phyloP scores from a whole-genome alignment of 208 protist species.

The Leptomonas pyrrhocoris region DNA sequence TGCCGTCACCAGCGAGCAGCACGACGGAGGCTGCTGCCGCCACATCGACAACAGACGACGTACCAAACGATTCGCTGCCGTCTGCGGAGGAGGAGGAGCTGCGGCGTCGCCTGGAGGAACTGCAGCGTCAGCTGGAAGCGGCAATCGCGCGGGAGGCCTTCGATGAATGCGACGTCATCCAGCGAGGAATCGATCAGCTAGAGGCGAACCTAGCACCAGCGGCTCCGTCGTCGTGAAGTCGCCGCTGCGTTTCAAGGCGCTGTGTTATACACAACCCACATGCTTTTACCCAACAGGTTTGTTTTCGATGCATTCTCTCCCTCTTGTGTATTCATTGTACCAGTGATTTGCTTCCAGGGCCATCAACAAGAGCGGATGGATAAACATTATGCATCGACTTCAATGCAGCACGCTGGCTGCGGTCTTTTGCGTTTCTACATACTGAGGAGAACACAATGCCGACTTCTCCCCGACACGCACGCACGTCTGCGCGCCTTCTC shows the following conservation, averaged over 20 bases:
- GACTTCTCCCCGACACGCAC: no score
- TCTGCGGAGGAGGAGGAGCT: neutral
- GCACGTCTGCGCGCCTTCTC: no score
- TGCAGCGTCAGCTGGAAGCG: conserved; percentile 1
- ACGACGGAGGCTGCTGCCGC: neutral
- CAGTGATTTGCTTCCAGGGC: no score
- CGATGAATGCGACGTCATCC: conserved; percentile 11
- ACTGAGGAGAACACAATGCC: no score
- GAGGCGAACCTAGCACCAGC: neutral
- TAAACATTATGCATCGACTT: no score
- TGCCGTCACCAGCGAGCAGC: neutral
- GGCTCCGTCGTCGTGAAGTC: neutral
- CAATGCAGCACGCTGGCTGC: no score
- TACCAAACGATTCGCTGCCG: neutral
- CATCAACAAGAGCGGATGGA: no score
- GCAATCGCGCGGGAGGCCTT: conserved; percentile 14
- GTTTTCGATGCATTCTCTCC: no score
- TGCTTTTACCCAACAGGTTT: no score
- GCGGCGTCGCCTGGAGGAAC: neutral
- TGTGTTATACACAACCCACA: no score
- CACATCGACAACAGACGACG: neutral
- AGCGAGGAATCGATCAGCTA: conserved; percentile 1
- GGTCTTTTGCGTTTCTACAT: no score
- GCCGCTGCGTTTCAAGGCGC: neutral
- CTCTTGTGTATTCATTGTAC: no score